phyloP scores from a whole-genome alignment of 331 rosid genomes.

The Malus hybrid region DNA sequence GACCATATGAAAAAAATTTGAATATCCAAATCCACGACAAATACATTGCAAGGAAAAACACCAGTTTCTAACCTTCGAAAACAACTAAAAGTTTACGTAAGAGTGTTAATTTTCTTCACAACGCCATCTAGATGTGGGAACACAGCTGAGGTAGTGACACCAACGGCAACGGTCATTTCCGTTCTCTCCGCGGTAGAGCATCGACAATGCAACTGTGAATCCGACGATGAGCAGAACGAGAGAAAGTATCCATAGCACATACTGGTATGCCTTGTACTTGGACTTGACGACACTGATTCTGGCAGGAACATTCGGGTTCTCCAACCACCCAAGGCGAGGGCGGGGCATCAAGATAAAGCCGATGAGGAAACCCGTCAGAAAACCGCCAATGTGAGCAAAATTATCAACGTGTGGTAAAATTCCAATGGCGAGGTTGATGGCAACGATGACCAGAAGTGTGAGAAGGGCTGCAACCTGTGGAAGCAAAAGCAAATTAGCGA shows the following conservation, averaged over 20 bases:
- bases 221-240: conserved; percentile 47
- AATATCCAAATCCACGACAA: background rate
- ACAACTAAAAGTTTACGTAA: background rate
- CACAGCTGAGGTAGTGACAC: conserved; percentile 72
- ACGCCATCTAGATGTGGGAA: conserved; percentile 74
- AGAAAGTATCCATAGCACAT: conserved; percentile 52
- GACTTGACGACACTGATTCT: conserved; percentile 39
- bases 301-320: conserved; percentile 38
- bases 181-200: conserved; percentile 55
- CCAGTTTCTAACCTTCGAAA: background rate
- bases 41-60: background rate
- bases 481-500: conserved; percentile 8
- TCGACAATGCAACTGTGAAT: conserved; percentile 48
- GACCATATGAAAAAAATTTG: background rate
- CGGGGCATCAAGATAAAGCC: conserved; percentile 76
- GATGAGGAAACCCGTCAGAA: conserved; percentile 57
- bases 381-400: conserved; percentile 83
- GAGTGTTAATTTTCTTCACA: conserved; percentile 33
- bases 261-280: conserved; percentile 69
- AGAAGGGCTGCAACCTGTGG: conserved; percentile 60
- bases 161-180: conserved; percentile 72
- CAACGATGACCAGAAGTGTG: conserved; percentile 55
- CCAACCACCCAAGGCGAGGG: conserved; percentile 62
- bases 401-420: conserved; percentile 72
- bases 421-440: conserved; percentile 75